A percentile compares a stretch with the other conserved stretches of the same genome.
Conservation (phyloP, 768 basidiomycete genomes). For the Termitomyces sp. region DNA sequence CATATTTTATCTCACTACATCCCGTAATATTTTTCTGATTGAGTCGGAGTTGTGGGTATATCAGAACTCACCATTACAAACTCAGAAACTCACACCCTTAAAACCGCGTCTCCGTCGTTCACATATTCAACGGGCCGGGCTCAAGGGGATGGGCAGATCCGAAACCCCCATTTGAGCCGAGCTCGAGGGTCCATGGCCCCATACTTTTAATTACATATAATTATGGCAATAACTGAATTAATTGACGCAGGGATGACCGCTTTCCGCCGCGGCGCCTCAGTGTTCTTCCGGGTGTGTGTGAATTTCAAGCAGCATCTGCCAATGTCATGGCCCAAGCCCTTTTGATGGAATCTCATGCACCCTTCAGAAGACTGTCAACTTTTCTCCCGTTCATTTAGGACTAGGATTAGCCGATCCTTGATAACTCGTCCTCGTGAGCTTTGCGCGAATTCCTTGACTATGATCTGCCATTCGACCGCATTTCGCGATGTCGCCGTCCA, state of each 20-base stretch:
- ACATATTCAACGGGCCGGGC: too few species aligned
- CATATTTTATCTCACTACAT: background rate
- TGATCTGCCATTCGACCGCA: constrained; percentile 5
- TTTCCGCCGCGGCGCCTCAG: constrained; percentile 7
- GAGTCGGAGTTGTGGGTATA: background rate
- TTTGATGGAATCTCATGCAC: constrained; percentile 12
- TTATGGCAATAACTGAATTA: constrained; percentile 1
- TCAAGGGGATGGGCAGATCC: too few species aligned
- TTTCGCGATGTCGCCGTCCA: constrained; percentile 7
- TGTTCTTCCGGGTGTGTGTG: constrained; percentile 8
- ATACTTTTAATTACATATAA: background rate
- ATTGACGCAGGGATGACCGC: constrained; percentile 1
- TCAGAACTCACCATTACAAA: too few species aligned
- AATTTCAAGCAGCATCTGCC: constrained; percentile 7
- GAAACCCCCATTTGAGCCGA: background rate
- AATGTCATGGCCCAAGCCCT: constrained; percentile 2
- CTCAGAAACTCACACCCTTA: too few species aligned
- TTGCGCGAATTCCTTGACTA: constrained; percentile 7
- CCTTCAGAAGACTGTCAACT: constrained; percentile 8
- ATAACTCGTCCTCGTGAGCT: constrained; percentile 12
- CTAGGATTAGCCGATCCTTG: constrained; percentile 18
- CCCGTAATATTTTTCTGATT: background rate
- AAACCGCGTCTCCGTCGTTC: too few species aligned
- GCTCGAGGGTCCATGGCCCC: background rate
- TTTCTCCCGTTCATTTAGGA: constrained; percentile 19